Percentiles rank a stretch among this genome's conserved stretches.
These are phyloP conservation scores for Phytopythium delawarense DNA, from an alignment of 352 stramenopile species.

Conservation along the genomic window DNA sequence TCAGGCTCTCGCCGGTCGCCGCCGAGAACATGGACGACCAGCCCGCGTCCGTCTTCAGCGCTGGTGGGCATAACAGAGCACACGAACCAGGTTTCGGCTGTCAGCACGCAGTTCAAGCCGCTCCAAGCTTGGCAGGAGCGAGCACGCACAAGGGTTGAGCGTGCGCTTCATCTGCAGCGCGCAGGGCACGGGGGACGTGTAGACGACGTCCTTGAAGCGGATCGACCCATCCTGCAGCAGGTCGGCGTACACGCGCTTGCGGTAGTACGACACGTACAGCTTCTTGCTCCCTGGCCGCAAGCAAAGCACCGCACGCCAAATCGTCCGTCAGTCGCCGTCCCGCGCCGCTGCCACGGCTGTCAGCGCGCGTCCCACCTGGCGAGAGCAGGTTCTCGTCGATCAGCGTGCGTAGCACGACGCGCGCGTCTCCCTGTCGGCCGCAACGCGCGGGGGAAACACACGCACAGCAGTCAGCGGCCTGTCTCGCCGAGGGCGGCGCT, in stretches of 20 bases:
- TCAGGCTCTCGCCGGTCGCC: slow-evolving; percentile 59
- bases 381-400: slow-evolving; percentile 69
- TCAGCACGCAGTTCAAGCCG: too few species aligned
- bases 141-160: slow-evolving; percentile 59
- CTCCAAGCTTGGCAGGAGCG: background rate
- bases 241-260: slow-evolving; percentile 73
- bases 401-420: slow-evolving; percentile 54
- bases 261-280: slow-evolving; percentile 82
- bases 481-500: background rate
- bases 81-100: too few species aligned
- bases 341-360: background rate
- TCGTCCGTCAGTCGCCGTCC: background rate
- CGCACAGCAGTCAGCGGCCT: background rate
- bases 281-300: slow-evolving; percentile 45
- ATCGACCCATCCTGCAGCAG: slow-evolving; percentile 71
- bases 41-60: slow-evolving; percentile 70
- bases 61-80: slow-evolving; percentile 9
- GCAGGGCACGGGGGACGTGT: slow-evolving; percentile 65
- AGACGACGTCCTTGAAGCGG: slow-evolving; percentile 73
- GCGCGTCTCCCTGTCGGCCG: slow-evolving; percentile 45
- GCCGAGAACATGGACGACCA: slow-evolving; percentile 80
- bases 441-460: background rate
- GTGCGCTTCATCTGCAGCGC: slow-evolving; percentile 80
- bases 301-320: background rate
- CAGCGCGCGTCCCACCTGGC: slow-evolving; percentile 22